phyloP scores from a whole-genome alignment of 2,329 filamentous ascomycete species.

The Aureobasidium uvarum region DNA sequence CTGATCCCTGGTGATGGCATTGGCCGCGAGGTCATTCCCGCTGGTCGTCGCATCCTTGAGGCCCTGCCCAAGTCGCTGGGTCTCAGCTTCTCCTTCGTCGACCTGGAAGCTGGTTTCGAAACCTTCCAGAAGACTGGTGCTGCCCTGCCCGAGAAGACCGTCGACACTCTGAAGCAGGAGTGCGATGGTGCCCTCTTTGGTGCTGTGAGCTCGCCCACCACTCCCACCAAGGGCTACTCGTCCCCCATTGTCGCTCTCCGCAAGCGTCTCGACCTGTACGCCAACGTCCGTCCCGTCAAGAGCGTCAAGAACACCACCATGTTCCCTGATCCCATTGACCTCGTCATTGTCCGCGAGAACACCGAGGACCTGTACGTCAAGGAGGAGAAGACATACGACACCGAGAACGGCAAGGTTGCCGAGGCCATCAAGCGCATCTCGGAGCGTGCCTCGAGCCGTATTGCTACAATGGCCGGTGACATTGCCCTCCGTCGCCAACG shows the following conservation, averaged over 20 bases:
- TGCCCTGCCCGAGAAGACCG: conserved; percentile 85
- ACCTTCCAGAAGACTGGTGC: conserved; percentile 87
- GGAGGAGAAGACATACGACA: conserved; percentile 82
- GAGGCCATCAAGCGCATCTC: conserved; percentile 98
- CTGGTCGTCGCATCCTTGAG: conserved; percentile 87
- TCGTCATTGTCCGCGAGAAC: conserved; percentile 98
- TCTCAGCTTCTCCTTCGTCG: conserved; percentile 89
- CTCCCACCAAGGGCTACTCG: conserved; percentile 89
- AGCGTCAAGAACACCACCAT: conserved; percentile 62
- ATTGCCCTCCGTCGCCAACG: conserved; percentile 85
- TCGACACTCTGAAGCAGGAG: conserved; percentile 81
- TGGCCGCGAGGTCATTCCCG: conserved; percentile 95
- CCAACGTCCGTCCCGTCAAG: conserved; percentile 96
- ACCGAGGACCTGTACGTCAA: conserved; percentile 99
- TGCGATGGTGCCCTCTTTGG: conserved; percentile 97
- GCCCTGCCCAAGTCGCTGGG: conserved; percentile 86
- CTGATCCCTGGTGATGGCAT: conserved; percentile 98
- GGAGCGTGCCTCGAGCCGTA: conserved; percentile 77
- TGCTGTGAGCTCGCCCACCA: conserved; percentile 86
- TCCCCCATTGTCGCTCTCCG: conserved; percentile 95
- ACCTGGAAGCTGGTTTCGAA: conserved; percentile 90
- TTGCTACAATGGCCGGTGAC: conserved; percentile 89
- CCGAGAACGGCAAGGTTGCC: conserved; percentile 74
- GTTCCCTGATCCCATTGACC: conserved; percentile 67
- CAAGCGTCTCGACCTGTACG: conserved; percentile 92